Evolutionary conservation across 1,139 yeast genomes (phyloP).

Genomic region (Suhomyces bolitotheri): DNA sequence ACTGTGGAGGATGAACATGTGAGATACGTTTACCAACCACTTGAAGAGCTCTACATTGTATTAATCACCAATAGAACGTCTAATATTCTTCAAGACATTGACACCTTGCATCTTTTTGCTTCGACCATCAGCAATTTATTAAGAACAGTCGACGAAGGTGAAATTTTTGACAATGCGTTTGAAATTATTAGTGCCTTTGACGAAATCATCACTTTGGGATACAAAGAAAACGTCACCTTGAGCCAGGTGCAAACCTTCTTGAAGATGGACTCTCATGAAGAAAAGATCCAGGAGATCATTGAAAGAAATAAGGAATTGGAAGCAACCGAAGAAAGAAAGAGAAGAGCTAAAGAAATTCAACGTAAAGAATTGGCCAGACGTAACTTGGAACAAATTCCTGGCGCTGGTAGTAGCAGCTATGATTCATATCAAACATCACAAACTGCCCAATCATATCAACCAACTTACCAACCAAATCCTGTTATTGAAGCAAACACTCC

Average conservation of each 20-base stretch:
- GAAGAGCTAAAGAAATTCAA: constrained; percentile 93
- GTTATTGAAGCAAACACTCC: constrained; percentile 18
- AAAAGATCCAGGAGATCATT: constrained; percentile 95
- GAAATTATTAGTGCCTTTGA: constrained; percentile 91
- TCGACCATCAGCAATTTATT: constrained; percentile 78
- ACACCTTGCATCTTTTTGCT: constrained; percentile 83
- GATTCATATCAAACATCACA: constrained; percentile 27
- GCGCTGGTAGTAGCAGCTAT: constrained; percentile 20
- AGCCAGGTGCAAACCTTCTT: constrained; percentile 85
- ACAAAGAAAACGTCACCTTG: constrained; percentile 80
- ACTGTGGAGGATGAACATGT: constrained; percentile 92
- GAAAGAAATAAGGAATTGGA: constrained; percentile 96
- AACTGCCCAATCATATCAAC: constrained; percentile 29
- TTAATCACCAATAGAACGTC: constrained; percentile 89
- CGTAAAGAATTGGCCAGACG: constrained; percentile 78
- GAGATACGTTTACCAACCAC: constrained; percentile 92
- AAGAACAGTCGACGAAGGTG: constrained; percentile 76
- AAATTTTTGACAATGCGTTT: constrained; percentile 80
- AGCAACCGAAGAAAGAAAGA: constrained; percentile 95
- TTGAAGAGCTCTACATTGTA: constrained; percentile 91
- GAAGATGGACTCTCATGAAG: constrained; percentile 98
- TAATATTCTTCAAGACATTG: constrained; percentile 91
- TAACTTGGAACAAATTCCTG: constrained; percentile 35
- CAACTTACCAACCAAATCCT: constrained; percentile 39
- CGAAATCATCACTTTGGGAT: constrained; percentile 88